Base-by-base conservation (phyloP, 768 basidiomycete genomes). In the Rhodotorula diobovata region DNA sequence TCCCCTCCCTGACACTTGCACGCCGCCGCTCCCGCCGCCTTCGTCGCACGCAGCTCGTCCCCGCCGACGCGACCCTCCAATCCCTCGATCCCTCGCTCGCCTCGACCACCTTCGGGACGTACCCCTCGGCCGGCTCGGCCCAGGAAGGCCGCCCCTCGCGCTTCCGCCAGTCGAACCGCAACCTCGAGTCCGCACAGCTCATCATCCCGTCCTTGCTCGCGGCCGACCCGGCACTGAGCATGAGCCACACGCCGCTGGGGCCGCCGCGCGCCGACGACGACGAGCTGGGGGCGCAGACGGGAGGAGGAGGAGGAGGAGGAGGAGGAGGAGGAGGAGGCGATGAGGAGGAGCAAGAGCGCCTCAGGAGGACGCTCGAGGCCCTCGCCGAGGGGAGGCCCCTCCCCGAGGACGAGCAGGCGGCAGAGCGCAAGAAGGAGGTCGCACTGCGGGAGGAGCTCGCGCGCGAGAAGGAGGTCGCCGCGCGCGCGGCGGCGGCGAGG, bases 121-220 rank as follows among this genome's bases (percentile, higher is more conserved):
- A 66, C 64, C 55, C 63, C 37, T 57, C 41, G 16, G 61, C 63
- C 37, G 65, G 65, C n/a, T 9, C 56, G 0, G 56, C 65, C 15
- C 65, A 66, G 16, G 61, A 32, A 11, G 63, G 64, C 41, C 39
- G 45, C 15, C 57, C 66, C 10, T 75, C 73, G 21, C 73, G 73
- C 37, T 75, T 75, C 64, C 70, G 73, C 35, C 68, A 58, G 12
- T 51, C 67, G 28, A 71, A 58, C 35, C 61, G 62, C n/a, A 70
- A 71, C 55, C 70, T 75, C 70, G 73, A 75, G 45, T 63, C 61
- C 11, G 70, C 73, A 2, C 70, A 71, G 23, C 65, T 75, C 60
- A 71, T 75, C 66, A 75, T 75, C 45, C 73, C 73, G 1, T 66
- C 67, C 9, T 45, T 75, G 20, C 61, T 75, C 45, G 67, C 70